Base-by-base conservation (phyloP, 2,329 filamentous ascomycete species). In the Falciphora oryzae region DNA sequence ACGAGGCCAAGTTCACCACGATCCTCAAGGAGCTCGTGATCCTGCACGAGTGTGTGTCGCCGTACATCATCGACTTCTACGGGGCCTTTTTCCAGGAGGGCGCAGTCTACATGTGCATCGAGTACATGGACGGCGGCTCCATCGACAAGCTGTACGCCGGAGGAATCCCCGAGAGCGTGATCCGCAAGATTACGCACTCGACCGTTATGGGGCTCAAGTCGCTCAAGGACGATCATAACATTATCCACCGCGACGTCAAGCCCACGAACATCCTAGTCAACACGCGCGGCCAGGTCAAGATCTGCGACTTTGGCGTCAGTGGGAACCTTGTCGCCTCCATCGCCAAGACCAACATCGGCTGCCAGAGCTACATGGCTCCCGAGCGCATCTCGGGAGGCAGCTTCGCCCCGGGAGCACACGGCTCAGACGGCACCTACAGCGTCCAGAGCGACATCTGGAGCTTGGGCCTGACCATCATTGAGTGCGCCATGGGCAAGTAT, bases 371-470 rank as follows among this genome's bases (percentile, higher is more conserved):
- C 79, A 99, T 99, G 95, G 95, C 95, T 0, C 95, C 95, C 0
- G 95, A 99, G 76, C 83, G 95, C 69, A 99, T 99, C 71, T 92
- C 92, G 11, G 92, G 92, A 61, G 93, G 93, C 65, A 90, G 90
- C 28, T 87, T 93, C 72, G 87, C 91, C 65, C 85, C 89, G 67
- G 83, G 86, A 4, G 89, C 89, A 31, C 82, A 88, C 25, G 85
- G 87, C 65, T 82, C 85, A 7, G 89, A 89, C 66, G 94, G 94
- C 65, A 96, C 94, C 2, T 99, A 99, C 77, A 96, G 92, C 74
- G 95, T 99, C 56, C 95, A 98, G 77, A 97, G 92, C 74, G 95
- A 99, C 74, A 94, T 99, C 66, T 99, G 95, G 95, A 97, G 92
- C 76, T 78, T 99, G 70, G 95, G 95, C 22, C 77, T 99, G 73